These are phyloP conservation scores for Amphichorda felina DNA, from an alignment of 2,329 filamentous ascomycete species.

Conservation along the genomic window DNA sequence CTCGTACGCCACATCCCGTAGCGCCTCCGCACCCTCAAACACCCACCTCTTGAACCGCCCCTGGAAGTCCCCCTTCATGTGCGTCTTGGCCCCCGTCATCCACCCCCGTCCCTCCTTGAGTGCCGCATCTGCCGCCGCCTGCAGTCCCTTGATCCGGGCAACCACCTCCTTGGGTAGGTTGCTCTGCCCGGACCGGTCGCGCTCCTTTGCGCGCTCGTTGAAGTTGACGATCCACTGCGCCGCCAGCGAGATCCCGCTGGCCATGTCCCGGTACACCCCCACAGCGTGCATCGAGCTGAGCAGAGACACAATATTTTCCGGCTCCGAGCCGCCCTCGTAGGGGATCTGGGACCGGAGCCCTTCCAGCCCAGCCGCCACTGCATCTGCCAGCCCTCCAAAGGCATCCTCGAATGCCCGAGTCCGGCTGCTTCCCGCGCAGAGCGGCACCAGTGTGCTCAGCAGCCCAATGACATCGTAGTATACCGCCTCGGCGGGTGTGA, in stretches of 20 bases:
- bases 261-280: conserved; percentile 24
- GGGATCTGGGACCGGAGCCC: conserved; percentile 10
- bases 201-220: conserved; percentile 25
- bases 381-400: conserved; percentile 14
- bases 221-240: conserved; percentile 21
- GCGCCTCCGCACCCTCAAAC: conserved; percentile 11
- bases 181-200: conserved; percentile 24
- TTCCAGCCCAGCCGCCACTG: conserved; percentile 13
- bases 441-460: conserved; percentile 22
- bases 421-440: conserved; percentile 13
- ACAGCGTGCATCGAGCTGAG: conserved; percentile 23
- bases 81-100: conserved; percentile 8
- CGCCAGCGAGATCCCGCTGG: conserved; percentile 17
- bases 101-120: conserved; percentile 19
- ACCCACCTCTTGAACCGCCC: conserved; percentile 14
- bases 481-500: conserved; percentile 28
- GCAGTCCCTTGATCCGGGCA: conserved; percentile 19
- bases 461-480: conserved; percentile 31
- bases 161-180: conserved; percentile 24
- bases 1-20: conserved; percentile 13
- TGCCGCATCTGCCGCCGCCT: conserved; percentile 13
- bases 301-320: conserved; percentile 9
- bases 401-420: conserved; percentile 10
- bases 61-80: conserved; percentile 18
- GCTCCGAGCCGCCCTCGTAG: conserved; percentile 3